phyloP scores from a whole-genome alignment of 2,329 filamentous ascomycete species.

The Basipetospora sp. region DNA sequence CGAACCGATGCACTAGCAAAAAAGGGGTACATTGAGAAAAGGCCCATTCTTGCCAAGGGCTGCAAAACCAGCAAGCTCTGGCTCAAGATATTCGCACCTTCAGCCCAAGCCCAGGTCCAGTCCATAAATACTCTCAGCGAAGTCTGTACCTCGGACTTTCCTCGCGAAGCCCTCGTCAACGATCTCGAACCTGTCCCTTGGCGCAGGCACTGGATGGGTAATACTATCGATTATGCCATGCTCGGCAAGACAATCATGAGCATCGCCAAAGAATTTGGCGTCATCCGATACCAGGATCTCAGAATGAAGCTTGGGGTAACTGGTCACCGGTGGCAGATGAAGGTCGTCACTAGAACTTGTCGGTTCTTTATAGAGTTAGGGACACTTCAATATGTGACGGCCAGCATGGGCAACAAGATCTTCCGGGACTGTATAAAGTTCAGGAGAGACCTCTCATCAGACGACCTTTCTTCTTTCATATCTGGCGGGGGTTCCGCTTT shows the following conservation, averaged over 20 bases:
- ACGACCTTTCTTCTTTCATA: slow-evolving; percentile 21
- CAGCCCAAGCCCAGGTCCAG: slow-evolving; percentile 10
- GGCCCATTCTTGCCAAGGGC: slow-evolving; percentile 41
- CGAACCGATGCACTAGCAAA: slow-evolving; percentile 43
- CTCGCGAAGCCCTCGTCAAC: slow-evolving; percentile 11
- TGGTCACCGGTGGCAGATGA: slow-evolving; percentile 44
- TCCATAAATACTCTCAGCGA: slow-evolving; percentile 8
- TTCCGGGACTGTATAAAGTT: slow-evolving; percentile 50
- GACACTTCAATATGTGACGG: slow-evolving; percentile 41
- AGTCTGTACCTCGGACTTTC: slow-evolving; percentile 11
- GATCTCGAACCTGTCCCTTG: slow-evolving; percentile 42
- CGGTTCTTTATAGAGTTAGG: slow-evolving; percentile 42
- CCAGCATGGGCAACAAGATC: slow-evolving; percentile 36
- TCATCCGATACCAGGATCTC: slow-evolving; percentile 43
- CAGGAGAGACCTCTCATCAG: slow-evolving; percentile 36
- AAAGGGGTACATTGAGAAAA: slow-evolving; percentile 49
- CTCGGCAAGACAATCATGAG: slow-evolving; percentile 43
- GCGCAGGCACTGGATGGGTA: slow-evolving; percentile 40
- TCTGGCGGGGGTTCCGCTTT: slow-evolving; percentile 32
- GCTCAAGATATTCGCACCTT: slow-evolving; percentile 40
- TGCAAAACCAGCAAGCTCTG: slow-evolving; percentile 50
- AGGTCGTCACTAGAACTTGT: slow-evolving; percentile 41
- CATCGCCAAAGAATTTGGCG: slow-evolving; percentile 40
- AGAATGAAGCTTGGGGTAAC: slow-evolving; percentile 42
- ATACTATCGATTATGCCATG: slow-evolving; percentile 42